Evolutionary conservation across 1,139 yeast genomes (phyloP), one percentile per base, ranked within the genome.

Genomic region (Saccharomyces hybrid): DNA sequence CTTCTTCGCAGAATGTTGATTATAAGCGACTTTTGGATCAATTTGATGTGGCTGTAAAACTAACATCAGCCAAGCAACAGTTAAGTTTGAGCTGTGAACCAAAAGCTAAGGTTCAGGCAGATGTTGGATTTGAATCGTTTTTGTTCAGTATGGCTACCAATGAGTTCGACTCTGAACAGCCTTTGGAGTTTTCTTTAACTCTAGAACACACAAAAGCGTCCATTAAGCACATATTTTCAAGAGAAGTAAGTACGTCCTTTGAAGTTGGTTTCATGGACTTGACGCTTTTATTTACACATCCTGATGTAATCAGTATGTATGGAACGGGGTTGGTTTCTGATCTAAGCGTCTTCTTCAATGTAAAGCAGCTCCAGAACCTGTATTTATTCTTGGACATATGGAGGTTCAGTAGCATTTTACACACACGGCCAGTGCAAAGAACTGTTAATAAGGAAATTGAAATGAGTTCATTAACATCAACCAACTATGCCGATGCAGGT

Each of bases 31-130:
- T 82, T 3, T 61, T 83, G 14, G 70, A 77, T 28, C 78, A 80
- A 31, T 70, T 86, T 56, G 91, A 88, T 61, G 65, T 90, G 26
- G 84, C 82, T 55, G 69, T 88, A 53, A 83, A 86, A 0, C 62
- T 90, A 3, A 75, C 80, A 51, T 78, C 91, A 51, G 89, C 84
- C 29, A 80, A 83, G 42, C 98, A 93, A 66, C 81, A 79, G 52
- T 69, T 93, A 31, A 80, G 87, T 3, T 74, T 93, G 52, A 86
- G 96, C 61, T 93, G 98, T 75, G 93, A 88, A 59, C 98, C 99
- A 0, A 84, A 85, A 13, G 98, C 98, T 0, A 88, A 88, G 66
- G 95, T 93, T 1, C 91, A 90, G 38, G 95, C 97, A 0, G 80
- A 87, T 31, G 85, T 89, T 26, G 86, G 88, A 2, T 75, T 86